Evolutionary conservation across 2,329 filamentous ascomycete genomes (phyloP).

Genomic region (Daldinia eschscholtzii): DNA sequence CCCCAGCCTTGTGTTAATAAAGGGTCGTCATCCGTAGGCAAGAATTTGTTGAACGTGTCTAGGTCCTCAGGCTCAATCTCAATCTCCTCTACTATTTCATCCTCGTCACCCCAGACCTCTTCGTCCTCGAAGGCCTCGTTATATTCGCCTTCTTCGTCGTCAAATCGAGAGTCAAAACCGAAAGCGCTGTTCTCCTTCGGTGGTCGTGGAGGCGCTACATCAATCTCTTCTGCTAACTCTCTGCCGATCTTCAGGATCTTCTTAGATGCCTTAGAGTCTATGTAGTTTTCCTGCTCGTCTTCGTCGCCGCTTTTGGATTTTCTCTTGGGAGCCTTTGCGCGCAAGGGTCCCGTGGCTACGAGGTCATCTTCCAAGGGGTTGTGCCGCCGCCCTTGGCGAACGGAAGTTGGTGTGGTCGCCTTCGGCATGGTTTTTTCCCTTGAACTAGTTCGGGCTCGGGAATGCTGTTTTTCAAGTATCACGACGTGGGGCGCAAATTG

Average conservation of each 20-base stretch:
- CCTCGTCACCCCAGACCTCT: conserved; percentile 80
- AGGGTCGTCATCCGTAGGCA: conserved; percentile 78
- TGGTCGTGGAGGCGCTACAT: conserved; percentile 59
- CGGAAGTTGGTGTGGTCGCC: conserved; percentile 70
- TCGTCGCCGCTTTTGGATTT: conserved; percentile 72
- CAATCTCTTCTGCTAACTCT: conserved; percentile 87
- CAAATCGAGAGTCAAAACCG: conserved; percentile 82
- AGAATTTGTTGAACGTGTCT: conserved; percentile 90
- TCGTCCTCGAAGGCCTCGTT: conserved; percentile 66
- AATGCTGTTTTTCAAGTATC: conserved; percentile 28
- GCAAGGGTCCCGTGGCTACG: conserved; percentile 74
- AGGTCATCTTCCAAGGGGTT: conserved; percentile 94
- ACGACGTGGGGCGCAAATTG: conserved; percentile 38
- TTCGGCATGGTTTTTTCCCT: conserved; percentile 76
- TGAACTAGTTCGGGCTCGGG: conserved; percentile 9
- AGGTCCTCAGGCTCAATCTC: conserved; percentile 92
- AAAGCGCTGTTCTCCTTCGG: conserved; percentile 73
- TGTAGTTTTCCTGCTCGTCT: conserved; percentile 75
- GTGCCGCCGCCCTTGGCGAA: conserved; percentile 76
- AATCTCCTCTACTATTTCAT: conserved; percentile 77
- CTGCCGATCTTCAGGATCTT: conserved; percentile 92
- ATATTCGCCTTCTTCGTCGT: conserved; percentile 62
- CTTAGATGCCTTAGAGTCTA: conserved; percentile 88
- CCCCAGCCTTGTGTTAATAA: conserved; percentile 76
- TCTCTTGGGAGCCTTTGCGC: conserved; percentile 80